phyloP scores from a whole-genome alignment of 2,329 filamentous ascomycete genomes.

The Colletotrichum tropicale region DNA sequence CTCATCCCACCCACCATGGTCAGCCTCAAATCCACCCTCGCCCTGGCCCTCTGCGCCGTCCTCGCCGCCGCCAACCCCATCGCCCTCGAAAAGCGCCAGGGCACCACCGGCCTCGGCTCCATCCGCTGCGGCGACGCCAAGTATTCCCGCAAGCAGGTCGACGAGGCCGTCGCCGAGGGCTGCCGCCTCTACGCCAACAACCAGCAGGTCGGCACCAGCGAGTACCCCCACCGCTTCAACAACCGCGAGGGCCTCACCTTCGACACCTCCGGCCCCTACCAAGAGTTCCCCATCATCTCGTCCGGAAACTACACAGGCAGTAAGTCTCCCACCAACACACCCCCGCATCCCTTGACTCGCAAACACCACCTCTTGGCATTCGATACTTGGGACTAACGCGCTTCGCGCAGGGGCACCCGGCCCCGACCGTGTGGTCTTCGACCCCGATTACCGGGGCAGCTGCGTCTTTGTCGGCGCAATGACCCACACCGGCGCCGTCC shows the following conservation, averaged over 20 bases:
- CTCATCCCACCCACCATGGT: background rate
- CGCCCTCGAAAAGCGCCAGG: conserved; percentile 8
- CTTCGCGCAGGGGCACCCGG: conserved; percentile 59
- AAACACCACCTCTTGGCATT: background rate
- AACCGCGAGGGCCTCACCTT: conserved; percentile 43
- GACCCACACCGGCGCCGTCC: conserved; percentile 72
- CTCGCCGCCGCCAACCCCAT: background rate
- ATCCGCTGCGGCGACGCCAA: conserved; percentile 10
- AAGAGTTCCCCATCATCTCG: conserved; percentile 41
- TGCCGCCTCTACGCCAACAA: conserved; percentile 13
- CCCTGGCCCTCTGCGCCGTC: background rate
- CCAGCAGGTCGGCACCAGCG: conserved; percentile 11
- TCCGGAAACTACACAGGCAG: conserved; percentile 38
- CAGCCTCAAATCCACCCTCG: conserved; percentile 6
- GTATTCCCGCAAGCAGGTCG: conserved; percentile 14
- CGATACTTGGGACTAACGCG: background rate
- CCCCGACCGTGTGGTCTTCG: conserved; percentile 71
- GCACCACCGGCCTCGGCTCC: background rate
- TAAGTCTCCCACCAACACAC: conserved; percentile 23
- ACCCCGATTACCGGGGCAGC: conserved; percentile 32
- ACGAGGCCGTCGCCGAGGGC: conserved; percentile 18
- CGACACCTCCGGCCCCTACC: conserved; percentile 35
- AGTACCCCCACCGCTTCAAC: conserved; percentile 43
- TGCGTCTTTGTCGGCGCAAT: conserved; percentile 67
- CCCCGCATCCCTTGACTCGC: background rate